Conservation (phyloP, 1,284 basidiomycete genomes). For the Takashimella koratensis region DNA sequence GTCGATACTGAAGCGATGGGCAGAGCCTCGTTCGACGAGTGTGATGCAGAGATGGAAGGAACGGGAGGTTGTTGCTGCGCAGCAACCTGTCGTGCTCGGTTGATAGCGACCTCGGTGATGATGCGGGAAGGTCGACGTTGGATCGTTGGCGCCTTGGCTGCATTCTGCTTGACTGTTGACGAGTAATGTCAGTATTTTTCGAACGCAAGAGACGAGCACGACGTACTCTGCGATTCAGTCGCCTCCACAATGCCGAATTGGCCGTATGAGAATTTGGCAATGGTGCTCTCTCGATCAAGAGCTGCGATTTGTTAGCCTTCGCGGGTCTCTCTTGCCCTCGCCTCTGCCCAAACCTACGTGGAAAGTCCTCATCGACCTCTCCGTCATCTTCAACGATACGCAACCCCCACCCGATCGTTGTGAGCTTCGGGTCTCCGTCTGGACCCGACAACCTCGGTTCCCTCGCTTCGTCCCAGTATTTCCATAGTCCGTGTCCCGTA, state of each 20-base stretch:
- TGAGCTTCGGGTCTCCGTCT: constrained; percentile 54
- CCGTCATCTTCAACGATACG: constrained; percentile 95
- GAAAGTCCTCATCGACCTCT: constrained; percentile 97
- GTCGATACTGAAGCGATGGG: no score
- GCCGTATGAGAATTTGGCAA: constrained; percentile 84
- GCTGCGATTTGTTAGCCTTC: no score
- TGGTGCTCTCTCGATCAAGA: constrained; percentile 78
- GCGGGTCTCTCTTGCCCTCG: no score
- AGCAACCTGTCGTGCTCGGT: neutral
- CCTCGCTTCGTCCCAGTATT: constrained; percentile 84
- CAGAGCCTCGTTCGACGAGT: constrained; percentile 1
- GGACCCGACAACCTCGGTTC: constrained; percentile 69
- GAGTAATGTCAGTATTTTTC: neutral
- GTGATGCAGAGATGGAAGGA: constrained; percentile 7
- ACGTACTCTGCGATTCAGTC: constrained; percentile 68
- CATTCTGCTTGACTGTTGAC: constrained; percentile 74
- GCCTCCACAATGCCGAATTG: constrained; percentile 80
- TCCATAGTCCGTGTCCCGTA: constrained; percentile 87
- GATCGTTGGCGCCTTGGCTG: constrained; percentile 56
- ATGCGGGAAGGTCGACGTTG: constrained; percentile 40
- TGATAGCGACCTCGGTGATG: constrained; percentile 17
- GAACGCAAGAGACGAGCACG: neutral
- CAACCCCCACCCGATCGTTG: constrained; percentile 87
- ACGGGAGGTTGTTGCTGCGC: neutral
- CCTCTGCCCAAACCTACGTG: no score